A percentile compares a stretch with the other conserved stretches of the same genome.
These are phyloP conservation scores for Aspergillus latus DNA, from an alignment of 2,329 filamentous ascomycete species.

Conservation along the genomic window DNA sequence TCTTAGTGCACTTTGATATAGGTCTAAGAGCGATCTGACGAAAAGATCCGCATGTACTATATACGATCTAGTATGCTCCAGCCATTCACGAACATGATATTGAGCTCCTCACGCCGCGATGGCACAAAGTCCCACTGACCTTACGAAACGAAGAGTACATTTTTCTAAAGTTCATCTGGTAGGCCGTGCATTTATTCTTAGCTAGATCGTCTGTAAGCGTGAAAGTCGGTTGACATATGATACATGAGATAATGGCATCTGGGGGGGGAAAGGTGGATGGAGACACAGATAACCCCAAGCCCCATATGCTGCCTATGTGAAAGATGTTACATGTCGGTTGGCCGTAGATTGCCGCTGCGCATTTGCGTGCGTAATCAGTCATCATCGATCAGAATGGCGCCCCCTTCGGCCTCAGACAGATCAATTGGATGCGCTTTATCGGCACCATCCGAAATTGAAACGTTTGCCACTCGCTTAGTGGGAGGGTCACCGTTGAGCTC, in stretches of 20 bases:
- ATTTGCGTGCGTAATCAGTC: not conserved
- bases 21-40: not conserved
- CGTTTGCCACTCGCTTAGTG: slow-evolving; percentile 39
- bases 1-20: slow-evolving; percentile 62
- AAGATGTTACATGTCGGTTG: not conserved
- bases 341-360: not conserved
- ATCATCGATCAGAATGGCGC: slow-evolving; percentile 64
- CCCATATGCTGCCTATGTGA: not conserved
- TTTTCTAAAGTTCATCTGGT: not conserved
- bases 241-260: slow-evolving; percentile 17
- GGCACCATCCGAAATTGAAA: slow-evolving; percentile 42
- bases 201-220: slow-evolving; percentile 10
- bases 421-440: slow-evolving; percentile 38
- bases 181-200: slow-evolving; percentile 12
- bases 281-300: not conserved
- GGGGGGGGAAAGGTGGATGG: slow-evolving; percentile 4
- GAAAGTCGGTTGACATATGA: slow-evolving; percentile 17
- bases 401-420: slow-evolving; percentile 54
- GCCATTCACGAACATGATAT: not conserved
- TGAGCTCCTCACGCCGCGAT: not conserved
- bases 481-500: slow-evolving; percentile 43
- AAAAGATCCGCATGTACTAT: not conserved
- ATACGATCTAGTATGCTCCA: not conserved
- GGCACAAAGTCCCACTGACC: not conserved
- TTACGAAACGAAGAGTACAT: too few relatives aligned